Base-by-base conservation (phyloP, 768 basidiomycete genomes). In the Hericium erinaceus region DNA sequence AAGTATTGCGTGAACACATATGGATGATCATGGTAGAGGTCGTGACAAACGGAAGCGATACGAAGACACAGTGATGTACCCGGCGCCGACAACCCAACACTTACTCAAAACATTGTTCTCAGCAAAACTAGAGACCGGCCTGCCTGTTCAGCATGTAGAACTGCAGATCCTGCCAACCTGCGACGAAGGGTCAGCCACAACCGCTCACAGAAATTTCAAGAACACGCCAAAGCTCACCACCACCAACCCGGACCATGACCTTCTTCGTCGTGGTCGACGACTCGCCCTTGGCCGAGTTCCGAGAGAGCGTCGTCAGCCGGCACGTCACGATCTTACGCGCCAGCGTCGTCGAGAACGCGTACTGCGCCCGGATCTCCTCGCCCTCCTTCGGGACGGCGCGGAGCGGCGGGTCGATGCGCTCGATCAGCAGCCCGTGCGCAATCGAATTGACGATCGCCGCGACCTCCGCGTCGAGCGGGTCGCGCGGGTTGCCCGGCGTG, bases 241-340 rank as follows among this genome's bases (percentile, higher is more conserved):
- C 90, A 49, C 92, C 92, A 60, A 94, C 87, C 59, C 92, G 84
- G 72, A 87, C 91, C 86, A 95, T 88, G 33, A 94, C 92, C 71
- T 92, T 94, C 81, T 87, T 91, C 57, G 70, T 71, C 63, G 77
- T 75, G 62, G 73, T 78, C 50, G 72, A 74, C 53, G 60, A 56
- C 62, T 71, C 62, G n/a, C 76, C 75, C 52, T 75, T 69, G 39
- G 70, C 66, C 20, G 70, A 74, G 11, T 79, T 72, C 51, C 92
- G 80, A 55, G 83, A 81, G 67, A 91, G 75, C 49, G 89, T 88
- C 48, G 91, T 89, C 71, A 95, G 72, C 63, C 86, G 80, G 69
- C 88, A 90, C 24, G 84, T 86, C 39, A 95, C 79, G 39, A 85
- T 77, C 74, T 91, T 92, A 63, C 82, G 76, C 61, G 82, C 80